Base-by-base conservation (phyloP, 495 filamentous ascomycete species). In the Hypoxylon subgilvum region DNA sequence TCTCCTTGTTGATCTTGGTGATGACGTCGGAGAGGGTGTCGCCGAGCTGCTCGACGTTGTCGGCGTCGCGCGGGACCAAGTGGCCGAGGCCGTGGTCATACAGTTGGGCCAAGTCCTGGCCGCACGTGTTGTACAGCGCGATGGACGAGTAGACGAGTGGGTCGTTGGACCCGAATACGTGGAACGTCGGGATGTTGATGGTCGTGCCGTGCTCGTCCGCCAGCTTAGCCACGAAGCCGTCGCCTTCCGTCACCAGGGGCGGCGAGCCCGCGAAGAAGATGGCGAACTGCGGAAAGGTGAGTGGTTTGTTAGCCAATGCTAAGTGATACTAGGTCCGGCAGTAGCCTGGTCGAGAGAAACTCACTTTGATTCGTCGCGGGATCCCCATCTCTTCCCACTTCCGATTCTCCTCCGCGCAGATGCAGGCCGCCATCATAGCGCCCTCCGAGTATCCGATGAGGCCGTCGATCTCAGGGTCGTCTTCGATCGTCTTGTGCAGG, bases 71-170 rank as follows among this genome's bases (percentile, higher is more conserved):
- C 0, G 81, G 82, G 14, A 84, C 73, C 7, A 77, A 74, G 69
- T 84, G 82, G 0, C 82, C 81, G 5, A 77, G 73, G 1, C 79
- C 82, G 53, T 84, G 82, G 61, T 84, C 82, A 47, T 82, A 84
- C 18, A 84, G 66, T 40, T 72, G 67, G 2, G 82, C 77, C 1
- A 42, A 69, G 22, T 79, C 74, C 19, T 65, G 72, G 39, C 82
- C 74, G 63, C 82, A 86, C 19, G 83, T 63, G 63, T 85, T 84
- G 67, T 79, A 84, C 4, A 86, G 65, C 14, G 79, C 79, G 51
- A 85, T 72, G 1, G 78, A 74, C 0, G 73, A 78, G 31, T 74
- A 67, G 0, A 84, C 61, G 38, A 81, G 83, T 1, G 81, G 79
- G 61, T 86, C 84, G 17, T 77, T 69, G 8, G 79, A 82, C 16